These are phyloP conservation scores for Pichia paraexigua DNA, from an alignment of 805 yeast genomes.

Conservation along the genomic window DNA sequence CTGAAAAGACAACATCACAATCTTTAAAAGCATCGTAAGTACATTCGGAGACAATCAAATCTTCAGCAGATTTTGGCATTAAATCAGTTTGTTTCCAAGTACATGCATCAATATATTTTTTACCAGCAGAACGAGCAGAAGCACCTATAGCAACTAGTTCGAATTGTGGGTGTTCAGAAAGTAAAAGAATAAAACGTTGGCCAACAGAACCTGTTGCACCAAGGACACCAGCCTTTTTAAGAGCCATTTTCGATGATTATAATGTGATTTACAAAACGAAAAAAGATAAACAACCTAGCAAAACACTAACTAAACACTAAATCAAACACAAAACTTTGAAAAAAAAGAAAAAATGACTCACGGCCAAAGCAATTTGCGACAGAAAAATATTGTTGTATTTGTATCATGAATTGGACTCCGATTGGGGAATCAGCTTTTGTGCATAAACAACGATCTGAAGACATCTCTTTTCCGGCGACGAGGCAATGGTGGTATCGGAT, in stretches of 20 bases:
- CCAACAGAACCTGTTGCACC: constrained; percentile 99
- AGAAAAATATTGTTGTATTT: background rate
- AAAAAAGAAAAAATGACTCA: too few species aligned
- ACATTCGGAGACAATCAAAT: constrained; percentile 70
- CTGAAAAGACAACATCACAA: constrained; percentile 93
- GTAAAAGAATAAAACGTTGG: constrained; percentile 81
- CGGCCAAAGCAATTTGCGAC: background rate
- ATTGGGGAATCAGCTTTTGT: background rate
- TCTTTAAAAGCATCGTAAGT: constrained; percentile 66
- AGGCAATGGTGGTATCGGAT: background rate
- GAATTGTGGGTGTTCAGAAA: constrained; percentile 84
- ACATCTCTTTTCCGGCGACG: background rate
- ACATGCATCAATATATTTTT: constrained; percentile 73
- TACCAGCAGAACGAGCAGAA: constrained; percentile 89
- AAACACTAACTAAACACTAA: background rate
- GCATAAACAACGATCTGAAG: background rate
- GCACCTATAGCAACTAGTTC: constrained; percentile 85
- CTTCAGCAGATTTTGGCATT: constrained; percentile 61
- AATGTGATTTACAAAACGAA: background rate
- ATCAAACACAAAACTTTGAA: too few species aligned
- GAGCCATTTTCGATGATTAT: constrained; percentile 10
- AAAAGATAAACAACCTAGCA: too few species aligned
- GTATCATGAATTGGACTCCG: background rate
- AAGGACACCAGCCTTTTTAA: constrained; percentile 71
- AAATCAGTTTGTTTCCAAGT: constrained; percentile 90